Conservation (phyloP, 805 yeast species). For the Barnettozyma californica region DNA sequence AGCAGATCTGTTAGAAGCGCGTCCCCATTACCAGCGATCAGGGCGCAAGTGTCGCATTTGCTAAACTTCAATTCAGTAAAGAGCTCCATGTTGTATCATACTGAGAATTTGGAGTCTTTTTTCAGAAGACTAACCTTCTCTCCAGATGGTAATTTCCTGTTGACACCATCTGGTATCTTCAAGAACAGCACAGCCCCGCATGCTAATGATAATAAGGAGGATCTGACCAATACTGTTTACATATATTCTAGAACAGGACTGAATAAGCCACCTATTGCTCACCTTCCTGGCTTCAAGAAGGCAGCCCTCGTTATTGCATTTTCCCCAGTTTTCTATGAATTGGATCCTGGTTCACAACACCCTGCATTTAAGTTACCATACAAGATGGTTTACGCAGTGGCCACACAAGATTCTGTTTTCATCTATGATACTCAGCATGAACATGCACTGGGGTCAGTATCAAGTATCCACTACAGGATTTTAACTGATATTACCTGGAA, state of each 20-base stretch:
- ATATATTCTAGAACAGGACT: slow-evolving; percentile 71
- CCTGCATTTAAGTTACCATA: slow-evolving; percentile 58
- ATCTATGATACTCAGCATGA: slow-evolving; percentile 74
- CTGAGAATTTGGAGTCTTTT: slow-evolving; percentile 85
- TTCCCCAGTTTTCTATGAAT: slow-evolving; percentile 57
- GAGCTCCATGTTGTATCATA: slow-evolving; percentile 57
- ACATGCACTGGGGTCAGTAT: slow-evolving; percentile 65
- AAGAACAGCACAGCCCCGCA: slow-evolving; percentile 23
- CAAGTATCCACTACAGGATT: slow-evolving; percentile 82
- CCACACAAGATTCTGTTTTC: slow-evolving; percentile 80
- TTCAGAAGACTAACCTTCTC: slow-evolving; percentile 83
- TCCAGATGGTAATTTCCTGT: slow-evolving; percentile 79
- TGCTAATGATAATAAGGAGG: slow-evolving; percentile 29
- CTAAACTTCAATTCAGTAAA: slow-evolving; percentile 25
- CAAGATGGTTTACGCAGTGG: slow-evolving; percentile 85
- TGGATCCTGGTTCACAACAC: slow-evolving; percentile 16
- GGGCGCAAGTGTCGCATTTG: slow-evolving; percentile 22
- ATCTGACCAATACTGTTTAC: slow-evolving; percentile 63
- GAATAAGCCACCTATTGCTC: slow-evolving; percentile 65
- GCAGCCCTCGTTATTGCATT: slow-evolving; percentile 84
- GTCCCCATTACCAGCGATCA: slow-evolving; percentile 43
- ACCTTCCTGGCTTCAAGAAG: slow-evolving; percentile 70
- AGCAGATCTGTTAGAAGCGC: slow-evolving; percentile 5
- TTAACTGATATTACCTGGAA: slow-evolving; percentile 89
- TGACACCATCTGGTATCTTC: slow-evolving; percentile 73